These are phyloP conservation scores for Solanum pennellii DNA, from an alignment of 257 asterid species.

Conservation along the genomic window DNA sequence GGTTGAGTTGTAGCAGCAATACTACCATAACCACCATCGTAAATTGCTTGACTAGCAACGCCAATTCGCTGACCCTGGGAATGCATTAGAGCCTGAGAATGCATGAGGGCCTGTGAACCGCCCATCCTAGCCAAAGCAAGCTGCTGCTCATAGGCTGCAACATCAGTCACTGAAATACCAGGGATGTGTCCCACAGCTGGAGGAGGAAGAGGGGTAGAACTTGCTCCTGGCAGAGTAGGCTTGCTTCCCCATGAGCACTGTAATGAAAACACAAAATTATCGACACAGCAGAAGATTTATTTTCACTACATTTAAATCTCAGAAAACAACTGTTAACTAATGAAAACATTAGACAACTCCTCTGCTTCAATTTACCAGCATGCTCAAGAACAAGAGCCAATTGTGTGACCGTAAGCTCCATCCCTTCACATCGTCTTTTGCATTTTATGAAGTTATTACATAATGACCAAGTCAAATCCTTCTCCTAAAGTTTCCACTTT, in stretches of 20 bases:
- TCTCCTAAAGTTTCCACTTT: neutral
- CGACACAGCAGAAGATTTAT: neutral
- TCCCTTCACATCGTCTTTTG: neutral
- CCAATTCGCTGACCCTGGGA: constrained; percentile 55
- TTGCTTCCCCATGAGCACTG: constrained; percentile 92
- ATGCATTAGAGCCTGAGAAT: constrained; percentile 46
- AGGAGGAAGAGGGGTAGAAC: constrained; percentile 62
- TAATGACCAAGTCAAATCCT: neutral
- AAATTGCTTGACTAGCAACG: constrained; percentile 39
- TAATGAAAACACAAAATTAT: neutral
- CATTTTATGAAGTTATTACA: neutral
- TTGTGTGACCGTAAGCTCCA: neutral
- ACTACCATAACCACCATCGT: constrained; percentile 38
- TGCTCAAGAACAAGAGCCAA: neutral
- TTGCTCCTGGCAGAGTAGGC: constrained; percentile 72
- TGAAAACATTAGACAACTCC: neutral
- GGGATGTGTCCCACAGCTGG: constrained; percentile 44
- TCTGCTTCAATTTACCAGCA: neutral
- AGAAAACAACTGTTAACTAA: neutral
- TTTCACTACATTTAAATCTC: neutral
- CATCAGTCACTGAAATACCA: constrained; percentile 43
- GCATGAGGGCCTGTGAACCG: constrained; percentile 57
- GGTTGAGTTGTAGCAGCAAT: constrained; percentile 32
- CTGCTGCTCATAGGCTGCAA: constrained; percentile 54
- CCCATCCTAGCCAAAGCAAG: constrained; percentile 49